A percentile compares a stretch with the other conserved stretches of the same genome.
phyloP scores from a whole-genome alignment of 2,329 filamentous ascomycete genomes.

The Diaporthe citri region DNA sequence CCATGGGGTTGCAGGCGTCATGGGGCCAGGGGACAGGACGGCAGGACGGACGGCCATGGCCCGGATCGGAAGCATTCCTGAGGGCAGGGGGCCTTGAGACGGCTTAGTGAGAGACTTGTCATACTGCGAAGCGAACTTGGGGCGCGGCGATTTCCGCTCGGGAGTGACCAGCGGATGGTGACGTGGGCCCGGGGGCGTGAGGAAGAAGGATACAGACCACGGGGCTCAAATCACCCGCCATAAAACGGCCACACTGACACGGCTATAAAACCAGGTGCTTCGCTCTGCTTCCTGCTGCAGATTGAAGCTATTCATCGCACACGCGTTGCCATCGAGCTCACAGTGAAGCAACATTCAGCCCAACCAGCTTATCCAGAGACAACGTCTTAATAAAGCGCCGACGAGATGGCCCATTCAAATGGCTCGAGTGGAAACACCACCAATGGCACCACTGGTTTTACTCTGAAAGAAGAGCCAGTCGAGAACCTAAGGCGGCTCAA shows the following conservation, averaged over 20 bases:
- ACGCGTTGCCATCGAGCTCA: background rate
- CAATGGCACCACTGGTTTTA: slow-evolving; percentile 37
- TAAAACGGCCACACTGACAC: background rate
- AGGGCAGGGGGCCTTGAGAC: background rate
- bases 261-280: background rate
- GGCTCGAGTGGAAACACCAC: background rate
- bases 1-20: background rate
- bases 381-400: background rate
- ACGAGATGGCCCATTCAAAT: slow-evolving; percentile 3
- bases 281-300: background rate
- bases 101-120: slow-evolving; percentile 19
- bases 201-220: background rate
- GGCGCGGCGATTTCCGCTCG: slow-evolving; percentile 2
- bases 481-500: slow-evolving; percentile 51
- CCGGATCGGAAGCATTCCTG: background rate
- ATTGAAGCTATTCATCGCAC: background rate
- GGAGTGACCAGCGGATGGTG: slow-evolving; percentile 2
- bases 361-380: background rate
- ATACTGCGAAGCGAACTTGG: slow-evolving; percentile 10
- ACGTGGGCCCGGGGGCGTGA: background rate
- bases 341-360: background rate
- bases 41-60: background rate
- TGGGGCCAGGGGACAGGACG: slow-evolving; percentile 7
- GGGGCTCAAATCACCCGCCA: background rate
- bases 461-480: slow-evolving; percentile 47